Evolutionary conservation across 805 yeast genomes (phyloP).

Genomic region (Pichia ethanolica): DNA sequence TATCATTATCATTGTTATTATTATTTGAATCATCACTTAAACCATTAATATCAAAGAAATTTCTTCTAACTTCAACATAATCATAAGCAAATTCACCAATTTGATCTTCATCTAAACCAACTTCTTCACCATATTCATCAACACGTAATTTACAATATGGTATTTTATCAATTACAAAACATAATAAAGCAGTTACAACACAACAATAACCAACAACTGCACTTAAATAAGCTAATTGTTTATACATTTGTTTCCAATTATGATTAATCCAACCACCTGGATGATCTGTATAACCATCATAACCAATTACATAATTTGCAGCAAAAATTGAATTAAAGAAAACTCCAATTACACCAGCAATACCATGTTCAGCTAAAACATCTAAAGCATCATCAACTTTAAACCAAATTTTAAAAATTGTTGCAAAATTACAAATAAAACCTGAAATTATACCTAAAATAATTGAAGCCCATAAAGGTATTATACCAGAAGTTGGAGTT

Average conservation of each 20-base stretch:
- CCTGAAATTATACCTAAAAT: constrained; percentile 79
- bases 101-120: constrained; percentile 93
- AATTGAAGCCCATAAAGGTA: constrained; percentile 88
- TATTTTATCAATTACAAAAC: constrained; percentile 63
- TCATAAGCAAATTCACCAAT: constrained; percentile 99
- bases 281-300: constrained; percentile 79
- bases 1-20: too few relatives aligned
- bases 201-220: constrained; percentile 72
- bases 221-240: constrained; percentile 74
- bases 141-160: constrained; percentile 82
- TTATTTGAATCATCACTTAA: background rate
- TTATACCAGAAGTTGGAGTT: constrained; percentile 88
- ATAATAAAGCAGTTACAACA: constrained; percentile 69
- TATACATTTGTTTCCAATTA: constrained; percentile 86
- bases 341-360: constrained; percentile 88
- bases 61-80: constrained; percentile 93
- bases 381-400: constrained; percentile 89
- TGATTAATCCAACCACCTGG: constrained; percentile 90
- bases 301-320: constrained; percentile 80
- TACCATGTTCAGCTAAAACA: constrained; percentile 97
- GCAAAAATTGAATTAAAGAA: constrained; percentile 87
- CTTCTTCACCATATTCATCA: constrained; percentile 75
- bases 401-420: constrained; percentile 74
- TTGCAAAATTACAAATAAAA: constrained; percentile 79
- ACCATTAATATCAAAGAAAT: constrained; percentile 47